Base-by-base conservation (phyloP, 1,284 basidiomycete genomes). In the Cutaneotrichosporon sp. region DNA sequence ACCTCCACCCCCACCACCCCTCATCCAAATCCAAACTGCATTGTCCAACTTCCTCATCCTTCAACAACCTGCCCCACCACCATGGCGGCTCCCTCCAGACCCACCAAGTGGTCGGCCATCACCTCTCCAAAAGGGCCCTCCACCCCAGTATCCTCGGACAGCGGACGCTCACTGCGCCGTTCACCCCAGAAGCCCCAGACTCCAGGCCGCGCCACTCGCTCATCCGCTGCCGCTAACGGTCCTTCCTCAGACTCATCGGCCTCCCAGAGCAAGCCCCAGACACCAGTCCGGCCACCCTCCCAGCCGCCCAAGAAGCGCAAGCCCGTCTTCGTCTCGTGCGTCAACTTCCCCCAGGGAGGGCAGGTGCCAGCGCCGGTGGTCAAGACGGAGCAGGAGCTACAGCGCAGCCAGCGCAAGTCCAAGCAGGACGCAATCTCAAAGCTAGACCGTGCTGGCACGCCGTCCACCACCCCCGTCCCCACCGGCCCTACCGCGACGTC, bases 361-460 rank as follows among this genome's bases (percentile, higher is more conserved):
- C 71, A 71, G 7, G 56, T 60, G 6, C 62, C 63, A 3, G 51
- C 43, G 46, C 56, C 58, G 29, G 51, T n/a, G 31, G 55, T 50
- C 25, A 36, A 67, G 47, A 66, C 67, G 8, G 64, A 46, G 22
- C 66, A 62, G 3, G 70, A 75, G 31, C 63, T 72, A 11, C 64
- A 69, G 55, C 71, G 75, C 25, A 67, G 57, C 57, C 72, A 73
- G 62, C 68, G 76, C 45, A 63, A 68, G 58, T 76, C 75, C 11
- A 78, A 78, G 62, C 69, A 73, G 51, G 69, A 73, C 38, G 76
- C 76, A 10, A 56, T 76, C 31, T 70, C 66, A 33, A 76, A 74
- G 51, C 57, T 78, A 36, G 76, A 78, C 59, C 59, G 72, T 42
- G 70, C 66, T 1, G 70, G 68, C n/a, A 72, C 69, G 0, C 74